Evolutionary conservation across 169 alveolate genomes (phyloP).

Genomic region (Cryptosporidium bovis): DNA sequence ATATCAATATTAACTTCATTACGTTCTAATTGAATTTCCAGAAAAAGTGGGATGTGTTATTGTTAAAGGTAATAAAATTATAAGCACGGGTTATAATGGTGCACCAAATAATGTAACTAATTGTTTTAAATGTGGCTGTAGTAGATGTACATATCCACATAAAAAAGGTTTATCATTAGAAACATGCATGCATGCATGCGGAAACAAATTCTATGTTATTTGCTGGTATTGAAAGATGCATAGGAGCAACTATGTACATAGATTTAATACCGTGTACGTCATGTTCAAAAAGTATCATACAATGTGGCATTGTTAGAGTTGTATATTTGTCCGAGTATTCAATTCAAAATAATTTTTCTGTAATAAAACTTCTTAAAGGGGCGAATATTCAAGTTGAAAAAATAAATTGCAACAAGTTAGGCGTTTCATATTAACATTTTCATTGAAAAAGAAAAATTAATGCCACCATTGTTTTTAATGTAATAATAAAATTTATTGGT

Average conservation of each 20-base stretch:
- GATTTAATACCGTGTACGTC: constrained; percentile 85
- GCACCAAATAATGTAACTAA: constrained; percentile 84
- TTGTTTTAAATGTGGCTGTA: constrained; percentile 88
- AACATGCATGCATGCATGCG: constrained; percentile 89
- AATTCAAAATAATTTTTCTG: constrained; percentile 11
- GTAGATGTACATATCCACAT: constrained; percentile 80
- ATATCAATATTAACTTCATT: constrained; percentile 84
- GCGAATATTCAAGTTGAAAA: constrained; percentile 33
- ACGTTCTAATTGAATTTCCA: constrained; percentile 88
- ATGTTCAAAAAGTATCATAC: constrained; percentile 85
- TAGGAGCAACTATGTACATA: constrained; percentile 81
- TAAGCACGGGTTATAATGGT: constrained; percentile 90
- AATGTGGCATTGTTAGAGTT: constrained; percentile 81
- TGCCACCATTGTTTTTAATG: no score
- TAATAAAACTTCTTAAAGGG: constrained; percentile 12
- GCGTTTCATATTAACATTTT: no score
- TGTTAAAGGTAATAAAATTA: constrained; percentile 82
- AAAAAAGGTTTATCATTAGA: constrained; percentile 84
- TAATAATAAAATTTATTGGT: no score
- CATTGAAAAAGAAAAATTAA: no score
- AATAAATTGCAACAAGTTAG: neutral
- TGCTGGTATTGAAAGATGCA: constrained; percentile 81
- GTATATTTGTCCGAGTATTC: constrained; percentile 77
- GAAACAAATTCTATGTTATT: constrained; percentile 86
- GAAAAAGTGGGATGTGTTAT: constrained; percentile 86